Base-by-base conservation (phyloP, 768 basidiomycete genomes). In the Calocera viscosa region DNA sequence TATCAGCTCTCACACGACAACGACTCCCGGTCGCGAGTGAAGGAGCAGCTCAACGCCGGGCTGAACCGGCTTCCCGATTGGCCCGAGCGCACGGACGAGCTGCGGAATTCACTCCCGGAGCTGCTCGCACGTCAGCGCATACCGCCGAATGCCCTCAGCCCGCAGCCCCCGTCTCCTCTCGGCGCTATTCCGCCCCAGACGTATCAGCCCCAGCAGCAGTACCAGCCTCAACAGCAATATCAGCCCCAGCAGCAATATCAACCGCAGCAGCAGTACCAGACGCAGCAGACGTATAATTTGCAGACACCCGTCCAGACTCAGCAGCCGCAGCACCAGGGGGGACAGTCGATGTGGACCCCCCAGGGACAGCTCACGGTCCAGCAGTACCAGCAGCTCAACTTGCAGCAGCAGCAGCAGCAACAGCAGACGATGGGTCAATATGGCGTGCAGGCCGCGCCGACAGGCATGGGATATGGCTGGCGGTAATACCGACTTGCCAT, bases 51-150 rank as follows among this genome's bases (percentile, higher is more conserved):
- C 14, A 60, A 60, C 30, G 53, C 53, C 7, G 53, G 53, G 11
- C 19, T 60, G 5, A 60, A 32, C 14, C 26, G 14, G 11, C 53
- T 60, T 10, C 53, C 53, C 14, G 53, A 60, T 26, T 60, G 53
- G 53, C 53, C 53, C 11, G 53, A 60, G 30, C 53, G 53, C 24
- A 60, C 53, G 7, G 53, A 60, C 30, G 53, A 60, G 53, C 53
- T 60, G 26, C 53, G 53, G 7, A 60, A 60, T 30, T 60, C 53
- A 3, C 53, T 60, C 16, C 53, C 53, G 8, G 53, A 60, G 30
- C 53, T 60, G 26, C 53, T 60, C 8, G 53, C 53, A 2, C 26
- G 10, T 2, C 53, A 60, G 30, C 53, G 53, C 53, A 60, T 60
- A 26, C 53, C 53, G 30, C 26, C 30, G 7, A 60, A 60, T 32